Evolutionary conservation across 2,329 filamentous ascomycete species (phyloP), one percentile per base, ranked within the genome.

Genomic region (Phialocephala subalpina): DNA sequence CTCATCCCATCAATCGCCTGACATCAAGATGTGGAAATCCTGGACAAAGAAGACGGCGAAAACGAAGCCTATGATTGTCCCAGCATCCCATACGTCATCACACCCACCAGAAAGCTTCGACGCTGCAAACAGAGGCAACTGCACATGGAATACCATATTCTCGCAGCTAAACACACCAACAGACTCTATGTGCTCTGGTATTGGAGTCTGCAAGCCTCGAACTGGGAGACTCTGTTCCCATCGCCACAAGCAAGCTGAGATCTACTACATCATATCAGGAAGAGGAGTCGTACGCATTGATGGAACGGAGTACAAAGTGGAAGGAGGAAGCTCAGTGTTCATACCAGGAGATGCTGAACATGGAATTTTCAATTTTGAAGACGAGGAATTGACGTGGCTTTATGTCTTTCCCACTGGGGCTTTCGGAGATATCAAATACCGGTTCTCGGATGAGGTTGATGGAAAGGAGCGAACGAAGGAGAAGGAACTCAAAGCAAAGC

Each of bases 321-420:
- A 60, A 14, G 73, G 72, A 29, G 80, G 79, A 4, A 75, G 70
- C 57, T 75, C 77, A 8, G 73, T 82, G 1, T 82, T 77, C 65
- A 80, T 82, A 38, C 81, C 81, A 0, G 78, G 79, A 0, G 72
- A 82, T 74, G 78, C 79, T 2, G 78, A 81, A 70, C 81, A 83
- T 73, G 79, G 77, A 2, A 75, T 81, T 59, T 67, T 70, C 16
- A 79, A 79, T 66, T 68, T 67, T 6, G 70, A 70, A 0, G 53
- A 61, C 0, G 75, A 73, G 35, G 72, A 76, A 5, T 65, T 81
- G 60, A 72, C 68, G 60, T 81, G 79, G 79, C 73, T 81, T 61
- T 82, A 81, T 74, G 76, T 77, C 3, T 81, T 81, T 70, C 73
- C 80, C 0, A 75, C 72, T n/a, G 74, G 74, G 22, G 67, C 65